Evolutionary conservation across 257 asterid species (phyloP), one percentile per base, ranked within the genome.

Genomic region (Solanum clarkiae): DNA sequence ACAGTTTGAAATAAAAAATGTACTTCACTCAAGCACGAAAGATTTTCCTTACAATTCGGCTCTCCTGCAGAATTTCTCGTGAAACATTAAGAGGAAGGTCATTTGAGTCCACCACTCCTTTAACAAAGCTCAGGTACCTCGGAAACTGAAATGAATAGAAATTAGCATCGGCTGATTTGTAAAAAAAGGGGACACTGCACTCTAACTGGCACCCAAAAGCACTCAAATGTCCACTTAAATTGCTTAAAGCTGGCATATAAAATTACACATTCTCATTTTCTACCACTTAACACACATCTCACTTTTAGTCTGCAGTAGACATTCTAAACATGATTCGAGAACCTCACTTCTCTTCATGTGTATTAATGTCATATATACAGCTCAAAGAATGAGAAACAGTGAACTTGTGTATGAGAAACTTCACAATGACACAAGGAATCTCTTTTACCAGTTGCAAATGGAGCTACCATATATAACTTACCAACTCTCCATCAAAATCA

Each of bases 1-100:
- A 79, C 47, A 51, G 16, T 77, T 42, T 14, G 24, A 14, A 22
- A 49, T 49, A 75, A 2, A 2, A 77, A 77, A 51, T 22, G 66
- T 16, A 49, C 80, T 15, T 83, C 74, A 45, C 11, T 77, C 32
- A 63, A 65, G 26, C 84, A 10, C 84, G 55, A 69, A 69, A 49
- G 14, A 14, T 53, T 8, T 63, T 42, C 79, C 98, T 91, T 92
- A 97, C 99, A 88, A 97, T 95, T 70, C 99, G 93, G 93, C 99
- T 97, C 93, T 97, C 99, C 89, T 97, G 99, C 16, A 97, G 98
- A 84, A 97, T 97, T 93, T 97, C 99, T 87, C 99, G 89, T 20
- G 99, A 97, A 89, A 97, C 99, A 47, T 97, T 97, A 74, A 97
- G 98, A 53, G 99, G 98, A 87, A 97, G 98, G 85, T 97, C 99